Percentiles rank a stretch among this genome's conserved stretches.
Evolutionary conservation across 208 protist genomes (phyloP).

Genomic region (Balamuthia mandrillaris): DNA sequence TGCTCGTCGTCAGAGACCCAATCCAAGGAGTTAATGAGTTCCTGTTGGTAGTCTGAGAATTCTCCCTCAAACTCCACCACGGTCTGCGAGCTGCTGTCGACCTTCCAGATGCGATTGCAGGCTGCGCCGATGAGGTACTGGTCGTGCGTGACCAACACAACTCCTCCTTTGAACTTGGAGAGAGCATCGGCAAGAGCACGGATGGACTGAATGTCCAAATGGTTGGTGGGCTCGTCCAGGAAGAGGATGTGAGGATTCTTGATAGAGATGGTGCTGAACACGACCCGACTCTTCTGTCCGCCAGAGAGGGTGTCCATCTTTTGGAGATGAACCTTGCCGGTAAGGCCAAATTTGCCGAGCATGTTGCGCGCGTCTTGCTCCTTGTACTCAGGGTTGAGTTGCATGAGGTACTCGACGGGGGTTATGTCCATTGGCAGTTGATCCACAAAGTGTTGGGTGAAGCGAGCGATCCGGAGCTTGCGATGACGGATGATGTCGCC

Average conservation of each 20-base stretch:
- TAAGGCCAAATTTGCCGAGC: slow-evolving; percentile 91
- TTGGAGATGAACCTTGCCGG: slow-evolving; percentile 54
- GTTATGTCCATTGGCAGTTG: slow-evolving; percentile 89
- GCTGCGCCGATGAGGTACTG: slow-evolving; percentile 86
- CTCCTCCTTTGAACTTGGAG: slow-evolving; percentile 86
- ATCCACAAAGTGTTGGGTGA: slow-evolving; percentile 96
- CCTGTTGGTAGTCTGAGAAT: slow-evolving; percentile 59
- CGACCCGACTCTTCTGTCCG: slow-evolving; percentile 93
- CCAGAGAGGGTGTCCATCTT: slow-evolving; percentile 61
- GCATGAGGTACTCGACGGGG: slow-evolving; percentile 88
- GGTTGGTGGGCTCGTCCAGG: slow-evolving; percentile 95
- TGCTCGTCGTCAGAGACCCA: too few species aligned
- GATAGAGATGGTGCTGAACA: slow-evolving; percentile 90
- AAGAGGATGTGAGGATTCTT: slow-evolving; percentile 91
- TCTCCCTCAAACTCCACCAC: slow-evolving; percentile 50
- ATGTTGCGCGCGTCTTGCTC: slow-evolving; percentile 81
- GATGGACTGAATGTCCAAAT: slow-evolving; percentile 93
- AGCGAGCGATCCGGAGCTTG: slow-evolving; percentile 83
- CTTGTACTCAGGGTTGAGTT: slow-evolving; percentile 77
- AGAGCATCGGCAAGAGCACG: slow-evolving; percentile 89
- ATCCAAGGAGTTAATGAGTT: too few species aligned
- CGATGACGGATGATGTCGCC: slow-evolving; percentile 59
- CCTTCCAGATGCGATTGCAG: slow-evolving; percentile 51
- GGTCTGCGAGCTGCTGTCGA: slow-evolving; percentile 21
- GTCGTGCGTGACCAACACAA: slow-evolving; percentile 95